phyloP scores from a whole-genome alignment of 2,329 filamentous ascomycete species.

The Purpureocillium lavendulum region DNA sequence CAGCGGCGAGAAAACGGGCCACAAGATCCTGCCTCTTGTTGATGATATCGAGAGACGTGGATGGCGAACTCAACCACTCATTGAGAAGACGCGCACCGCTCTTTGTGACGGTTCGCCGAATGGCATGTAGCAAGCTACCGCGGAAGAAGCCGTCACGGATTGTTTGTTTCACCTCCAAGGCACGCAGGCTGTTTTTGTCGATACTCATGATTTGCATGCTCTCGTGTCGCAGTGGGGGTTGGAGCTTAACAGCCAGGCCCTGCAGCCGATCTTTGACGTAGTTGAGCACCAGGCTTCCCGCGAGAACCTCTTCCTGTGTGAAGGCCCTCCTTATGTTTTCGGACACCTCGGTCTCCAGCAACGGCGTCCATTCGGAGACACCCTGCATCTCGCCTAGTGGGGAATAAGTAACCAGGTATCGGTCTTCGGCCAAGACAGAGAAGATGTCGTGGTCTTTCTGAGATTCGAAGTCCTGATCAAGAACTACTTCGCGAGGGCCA shows the following conservation, averaged over 20 bases:
- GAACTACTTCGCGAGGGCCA: slow-evolving; percentile 73
- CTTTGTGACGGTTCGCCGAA: slow-evolving; percentile 83
- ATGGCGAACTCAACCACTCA: slow-evolving; percentile 82
- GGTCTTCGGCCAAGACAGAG: slow-evolving; percentile 64
- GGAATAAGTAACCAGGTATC: slow-evolving; percentile 68
- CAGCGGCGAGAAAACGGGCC: slow-evolving; percentile 59
- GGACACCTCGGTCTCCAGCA: slow-evolving; percentile 68
- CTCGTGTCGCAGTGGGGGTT: slow-evolving; percentile 69
- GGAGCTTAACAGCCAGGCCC: slow-evolving; percentile 70
- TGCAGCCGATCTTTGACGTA: slow-evolving; percentile 77
- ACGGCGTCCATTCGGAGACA: slow-evolving; percentile 60
- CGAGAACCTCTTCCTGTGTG: slow-evolving; percentile 59
- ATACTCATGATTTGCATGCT: slow-evolving; percentile 76
- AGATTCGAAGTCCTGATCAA: slow-evolving; percentile 56
- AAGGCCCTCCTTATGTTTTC: slow-evolving; percentile 47
- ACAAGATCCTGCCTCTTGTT: slow-evolving; percentile 75
- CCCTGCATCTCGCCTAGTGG: slow-evolving; percentile 33
- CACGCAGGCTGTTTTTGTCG: slow-evolving; percentile 83
- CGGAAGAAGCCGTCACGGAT: slow-evolving; percentile 70
- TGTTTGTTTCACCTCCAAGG: slow-evolving; percentile 82
- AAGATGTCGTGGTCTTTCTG: slow-evolving; percentile 54
- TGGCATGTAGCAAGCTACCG: slow-evolving; percentile 83
- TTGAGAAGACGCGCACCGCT: slow-evolving; percentile 79
- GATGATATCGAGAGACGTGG: slow-evolving; percentile 76
- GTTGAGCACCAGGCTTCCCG: slow-evolving; percentile 72